These are phyloP conservation scores for Naganishia liquefaciens DNA, from an alignment of 1,284 basidiomycete species.

Conservation along the genomic window DNA sequence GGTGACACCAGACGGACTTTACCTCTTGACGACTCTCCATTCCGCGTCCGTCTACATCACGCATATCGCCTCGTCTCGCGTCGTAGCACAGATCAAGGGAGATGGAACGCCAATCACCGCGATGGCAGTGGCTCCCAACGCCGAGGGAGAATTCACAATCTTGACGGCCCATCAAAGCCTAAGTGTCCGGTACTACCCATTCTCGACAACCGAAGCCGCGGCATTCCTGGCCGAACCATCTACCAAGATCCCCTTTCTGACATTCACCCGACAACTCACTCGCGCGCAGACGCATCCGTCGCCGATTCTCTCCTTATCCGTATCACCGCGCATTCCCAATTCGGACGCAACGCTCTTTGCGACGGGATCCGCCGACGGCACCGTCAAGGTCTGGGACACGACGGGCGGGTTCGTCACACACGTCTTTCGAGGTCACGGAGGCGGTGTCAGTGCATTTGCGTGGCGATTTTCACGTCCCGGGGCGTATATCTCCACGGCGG, in stretches of 20 bases:
- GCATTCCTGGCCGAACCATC: slow-evolving; percentile 42
- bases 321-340: slow-evolving; percentile 60
- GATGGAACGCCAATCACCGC: slow-evolving; percentile 60
- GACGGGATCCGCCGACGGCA: slow-evolving; percentile 91
- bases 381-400: slow-evolving; percentile 96
- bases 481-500: slow-evolving; percentile 46
- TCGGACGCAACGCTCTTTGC: slow-evolving; percentile 69
- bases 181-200: slow-evolving; percentile 57
- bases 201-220: slow-evolving; percentile 39
- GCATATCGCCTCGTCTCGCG: slow-evolving; percentile 42
- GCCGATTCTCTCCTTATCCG: slow-evolving; percentile 82
- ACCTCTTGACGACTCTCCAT: slow-evolving; percentile 80
- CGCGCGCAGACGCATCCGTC: slow-evolving; percentile 75
- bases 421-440: slow-evolving; percentile 93
- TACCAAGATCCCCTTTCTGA: slow-evolving; percentile 55
- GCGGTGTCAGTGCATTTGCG: slow-evolving; percentile 83
- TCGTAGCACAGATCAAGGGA: slow-evolving; percentile 76
- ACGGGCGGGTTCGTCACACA: slow-evolving; percentile 87
- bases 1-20: slow-evolving; percentile 73
- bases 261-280: slow-evolving; percentile 68
- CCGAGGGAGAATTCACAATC: slow-evolving; percentile 41
- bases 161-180: slow-evolving; percentile 58
- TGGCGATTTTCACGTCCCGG: slow-evolving; percentile 47
- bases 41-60: slow-evolving; percentile 6
- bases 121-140: slow-evolving; percentile 51